phyloP scores from a whole-genome alignment of 225 moss, liverwort and hornwort species.

The Physcomitrium patens region DNA sequence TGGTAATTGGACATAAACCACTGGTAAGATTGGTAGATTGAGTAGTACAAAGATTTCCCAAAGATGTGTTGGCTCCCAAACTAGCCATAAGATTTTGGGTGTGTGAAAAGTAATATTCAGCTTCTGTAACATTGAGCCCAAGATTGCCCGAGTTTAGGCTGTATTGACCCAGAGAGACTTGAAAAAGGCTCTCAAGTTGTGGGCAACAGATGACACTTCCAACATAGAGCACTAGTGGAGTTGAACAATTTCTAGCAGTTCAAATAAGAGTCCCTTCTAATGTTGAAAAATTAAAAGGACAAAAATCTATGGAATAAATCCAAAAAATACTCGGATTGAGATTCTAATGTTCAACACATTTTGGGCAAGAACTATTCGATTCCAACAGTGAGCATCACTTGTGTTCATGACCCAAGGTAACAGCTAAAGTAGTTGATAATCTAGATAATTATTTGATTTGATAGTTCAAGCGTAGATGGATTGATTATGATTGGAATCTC shows the following conservation, averaged over 20 bases:
- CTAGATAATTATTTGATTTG: slow-evolving; percentile 39
- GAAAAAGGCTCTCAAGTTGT: slow-evolving; percentile 86
- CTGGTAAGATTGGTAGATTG: slow-evolving; percentile 80
- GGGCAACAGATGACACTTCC: slow-evolving; percentile 98
- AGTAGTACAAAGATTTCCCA: slow-evolving; percentile 75
- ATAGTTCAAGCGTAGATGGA: slow-evolving; percentile 58
- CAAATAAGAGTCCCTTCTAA: slow-evolving; percentile 65
- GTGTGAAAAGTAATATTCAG: slow-evolving; percentile 78
- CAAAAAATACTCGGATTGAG: slow-evolving; percentile 24
- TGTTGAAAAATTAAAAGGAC: slow-evolving; percentile 80
- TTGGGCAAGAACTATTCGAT: neutral
- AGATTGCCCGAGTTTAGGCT: slow-evolving; percentile 73
- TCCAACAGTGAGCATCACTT: slow-evolving; percentile 8
- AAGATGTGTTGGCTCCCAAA: slow-evolving; percentile 68
- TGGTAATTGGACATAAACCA: slow-evolving; percentile 79
- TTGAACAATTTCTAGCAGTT: slow-evolving; percentile 81
- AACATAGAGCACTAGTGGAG: slow-evolving; percentile 74
- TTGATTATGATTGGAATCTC: slow-evolving; percentile 62
- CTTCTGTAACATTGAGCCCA: slow-evolving; percentile 75
- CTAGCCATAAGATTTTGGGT: slow-evolving; percentile 67
- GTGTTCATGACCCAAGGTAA: neutral
- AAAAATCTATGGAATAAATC: slow-evolving; percentile 68
- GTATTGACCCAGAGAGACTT: slow-evolving; percentile 82
- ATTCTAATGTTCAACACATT: slow-evolving; percentile 5
- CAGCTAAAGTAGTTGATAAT: neutral